Base-by-base conservation (phyloP, 2,329 filamentous ascomycete species). In the Talaromyces sp. region DNA sequence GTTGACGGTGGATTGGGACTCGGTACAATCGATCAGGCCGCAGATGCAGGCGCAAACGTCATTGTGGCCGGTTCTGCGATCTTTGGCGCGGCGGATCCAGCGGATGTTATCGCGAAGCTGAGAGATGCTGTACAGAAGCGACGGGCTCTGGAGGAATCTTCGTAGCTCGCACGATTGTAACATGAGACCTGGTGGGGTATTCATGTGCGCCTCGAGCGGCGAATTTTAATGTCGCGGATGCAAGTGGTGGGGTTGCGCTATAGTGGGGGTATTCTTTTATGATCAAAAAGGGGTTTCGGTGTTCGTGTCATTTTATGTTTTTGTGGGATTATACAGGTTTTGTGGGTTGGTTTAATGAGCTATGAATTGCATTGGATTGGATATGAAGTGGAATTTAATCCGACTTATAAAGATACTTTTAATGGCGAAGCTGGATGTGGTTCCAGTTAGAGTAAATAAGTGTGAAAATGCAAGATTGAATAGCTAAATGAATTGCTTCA, bases 21-120 rank as follows among this genome's bases (percentile, higher is more conserved):
- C 49, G 85, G 86, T 60, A 99, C 94, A 0, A 94, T 99, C 63
- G 92, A 94, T 66, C 89, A 93, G 70, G 94, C 94, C 7, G 94
- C 94, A 0, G 91, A 96, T 55, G 94, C 94, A 0, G 94, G 94
- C 30, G 94, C 94, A 50, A 99, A 99, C 67, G 94, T 99, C 52
- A 99, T 99, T 68, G 94, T 99, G 47, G 93, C 94, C 10, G 94
- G 94, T 27, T 96, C 90, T 66, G 94, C 94, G 36, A 91, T 99
- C 7, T 99, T 97, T 74, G 91, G 92, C 32, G 93, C 94, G 16
- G 82, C 91, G 68, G 90, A 96, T 68, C 94, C 94, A 0, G 83
- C 83, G 5, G 88, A 94, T 62, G 91, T 97, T 20, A 97, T 99
- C 69, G 76, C 81, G n/a, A 80, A 89, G 72, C 77, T 99, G 67